Conservation (phyloP, 2,329 filamentous ascomycete species). For the Colletotrichum sojae region DNA sequence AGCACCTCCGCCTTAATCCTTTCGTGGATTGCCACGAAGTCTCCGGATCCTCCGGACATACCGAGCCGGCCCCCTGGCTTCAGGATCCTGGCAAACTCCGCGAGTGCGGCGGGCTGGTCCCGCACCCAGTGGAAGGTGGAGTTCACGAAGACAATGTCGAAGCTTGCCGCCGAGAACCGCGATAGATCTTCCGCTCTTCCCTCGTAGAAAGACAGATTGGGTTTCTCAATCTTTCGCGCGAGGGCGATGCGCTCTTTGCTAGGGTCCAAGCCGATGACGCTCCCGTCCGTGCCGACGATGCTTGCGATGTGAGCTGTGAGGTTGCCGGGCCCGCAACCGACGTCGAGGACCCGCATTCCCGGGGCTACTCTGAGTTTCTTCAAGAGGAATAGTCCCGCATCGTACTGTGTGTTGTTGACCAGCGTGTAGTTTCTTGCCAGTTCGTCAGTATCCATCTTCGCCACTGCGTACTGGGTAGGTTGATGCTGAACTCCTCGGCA, state of each 20-base stretch:
- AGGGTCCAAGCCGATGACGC: constrained; percentile 18
- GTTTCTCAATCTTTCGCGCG: background rate
- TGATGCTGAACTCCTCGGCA: background rate
- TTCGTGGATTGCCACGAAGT: constrained; percentile 15
- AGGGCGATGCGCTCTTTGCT: constrained; percentile 25
- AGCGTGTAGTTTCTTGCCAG: constrained; percentile 25
- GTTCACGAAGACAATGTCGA: constrained; percentile 51
- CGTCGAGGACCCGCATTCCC: constrained; percentile 31
- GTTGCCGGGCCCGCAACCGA: constrained; percentile 27
- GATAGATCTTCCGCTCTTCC: constrained; percentile 55
- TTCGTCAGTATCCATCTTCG: constrained; percentile 14
- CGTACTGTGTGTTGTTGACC: constrained; percentile 15
- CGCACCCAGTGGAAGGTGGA: constrained; percentile 33
- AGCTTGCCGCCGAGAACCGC: constrained; percentile 47
- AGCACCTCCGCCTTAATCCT: constrained; percentile 11
- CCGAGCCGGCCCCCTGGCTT: constrained; percentile 23
- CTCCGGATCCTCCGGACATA: constrained; percentile 27
- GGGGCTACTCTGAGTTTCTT: constrained; percentile 1
- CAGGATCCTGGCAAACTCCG: constrained; percentile 30
- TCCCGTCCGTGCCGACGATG: constrained; percentile 11
- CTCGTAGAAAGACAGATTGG: constrained; percentile 11
- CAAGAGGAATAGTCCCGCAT: constrained; percentile 22
- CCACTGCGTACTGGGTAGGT: background rate
- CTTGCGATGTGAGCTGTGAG: constrained; percentile 28
- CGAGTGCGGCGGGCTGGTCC: constrained; percentile 23